Base-by-base conservation (phyloP, 306 rosid species). In the Spatholobus suberectus region DNA sequence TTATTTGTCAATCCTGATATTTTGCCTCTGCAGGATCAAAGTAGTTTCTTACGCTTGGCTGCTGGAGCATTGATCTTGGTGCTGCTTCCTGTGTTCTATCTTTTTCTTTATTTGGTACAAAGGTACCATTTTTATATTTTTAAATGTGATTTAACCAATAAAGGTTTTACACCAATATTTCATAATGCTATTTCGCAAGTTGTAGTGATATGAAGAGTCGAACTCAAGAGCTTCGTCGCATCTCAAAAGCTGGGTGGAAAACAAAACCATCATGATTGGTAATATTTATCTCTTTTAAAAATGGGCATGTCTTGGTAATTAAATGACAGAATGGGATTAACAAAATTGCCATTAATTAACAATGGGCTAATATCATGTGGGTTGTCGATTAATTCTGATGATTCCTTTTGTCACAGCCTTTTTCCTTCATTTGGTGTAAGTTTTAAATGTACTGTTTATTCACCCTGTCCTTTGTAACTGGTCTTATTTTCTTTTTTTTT, bases 61-160 rank as follows among this genome's bases (percentile, higher is more conserved):
- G 78, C 85, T 57, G 92, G 92, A 71, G 90, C 88, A 77, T 82
- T 96, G 88, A 90, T 93, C 79, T 75, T 96, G 91, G 93, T 96
- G 92, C 86, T 96, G 88, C 96, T 96, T 61, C 99, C 99, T 12
- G 82, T 96, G 75, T 96, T 96, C 83, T 94, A 96, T 90, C 86
- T 96, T 75, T 80, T 96, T 59, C 91, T 96, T 68, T 93, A 79
- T 88, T 90, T 93, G 86, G 84, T 90, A 75, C 97, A 91, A 79
- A 90, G 99, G 99, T 93, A 88, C 76, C 1, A 11, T 51, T 75
- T 89, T 62, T 72, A 11, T 70, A 18, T 52, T 78, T 76, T 49
- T 14, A 74, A 40, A 52, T 77, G 61, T 29, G 38, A n/a, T 77
- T 34, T 51, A 27, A 62, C 71, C 61, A 44, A 27, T 68, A 18